Evolutionary conservation across 2,329 filamentous ascomycete species (phyloP).

Genomic region (Aspergillus sp.): DNA sequence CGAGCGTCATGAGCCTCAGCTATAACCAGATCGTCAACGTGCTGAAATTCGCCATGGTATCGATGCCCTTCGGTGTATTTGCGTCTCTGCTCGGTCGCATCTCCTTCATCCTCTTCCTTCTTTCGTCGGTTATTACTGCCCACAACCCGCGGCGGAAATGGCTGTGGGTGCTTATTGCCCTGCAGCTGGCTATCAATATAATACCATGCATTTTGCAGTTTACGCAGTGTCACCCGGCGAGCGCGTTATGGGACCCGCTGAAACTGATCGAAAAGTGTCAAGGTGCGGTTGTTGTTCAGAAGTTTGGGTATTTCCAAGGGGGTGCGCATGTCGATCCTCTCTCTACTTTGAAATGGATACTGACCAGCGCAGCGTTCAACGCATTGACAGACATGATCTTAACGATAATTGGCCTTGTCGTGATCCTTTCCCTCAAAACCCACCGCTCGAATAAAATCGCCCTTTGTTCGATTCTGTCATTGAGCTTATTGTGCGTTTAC

Average conservation of each 20-base stretch:
- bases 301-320: constrained; percentile 7
- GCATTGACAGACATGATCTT: background rate
- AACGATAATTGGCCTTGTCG: background rate
- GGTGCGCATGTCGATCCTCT: background rate
- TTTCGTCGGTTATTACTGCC: background rate
- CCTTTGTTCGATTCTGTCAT: background rate
- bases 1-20: background rate
- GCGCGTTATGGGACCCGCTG: background rate
- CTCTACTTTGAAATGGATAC: background rate
- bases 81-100: background rate
- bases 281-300: background rate
- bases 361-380: background rate
- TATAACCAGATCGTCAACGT: background rate
- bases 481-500: constrained; percentile 3
- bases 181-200: background rate
- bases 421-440: background rate
- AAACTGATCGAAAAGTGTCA: background rate
- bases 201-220: constrained; percentile 1
- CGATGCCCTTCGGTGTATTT: background rate
- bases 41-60: constrained; percentile 5
- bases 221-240: background rate
- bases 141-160: constrained; percentile 3
- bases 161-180: background rate
- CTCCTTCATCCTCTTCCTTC: constrained; percentile 6
- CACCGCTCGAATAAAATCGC: background rate